Evolutionary conservation across 2,329 filamentous ascomycete genomes (phyloP).

Genomic region (Nemania abortiva): DNA sequence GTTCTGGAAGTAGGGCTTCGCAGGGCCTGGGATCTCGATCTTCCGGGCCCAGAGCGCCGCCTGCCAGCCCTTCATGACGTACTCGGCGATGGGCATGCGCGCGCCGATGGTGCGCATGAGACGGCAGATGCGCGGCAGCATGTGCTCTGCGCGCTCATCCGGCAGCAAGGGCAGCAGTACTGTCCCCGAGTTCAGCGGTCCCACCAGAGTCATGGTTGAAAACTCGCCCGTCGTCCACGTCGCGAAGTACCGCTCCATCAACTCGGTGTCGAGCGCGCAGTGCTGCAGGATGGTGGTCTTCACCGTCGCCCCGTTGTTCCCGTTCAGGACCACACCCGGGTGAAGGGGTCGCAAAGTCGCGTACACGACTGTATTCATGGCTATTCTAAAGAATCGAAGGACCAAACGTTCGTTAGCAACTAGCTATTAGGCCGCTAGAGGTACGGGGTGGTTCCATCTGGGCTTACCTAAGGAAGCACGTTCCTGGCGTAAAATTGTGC

Average conservation of each 20-base stretch:
- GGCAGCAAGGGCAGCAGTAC: conserved; percentile 28
- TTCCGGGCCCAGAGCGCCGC: conserved; percentile 27
- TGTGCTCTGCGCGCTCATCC: conserved; percentile 13
- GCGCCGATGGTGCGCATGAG: conserved; percentile 22
- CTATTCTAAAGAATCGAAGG: conserved; percentile 6
- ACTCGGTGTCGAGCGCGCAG: conserved; percentile 21
- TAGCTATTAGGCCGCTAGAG: too few species aligned
- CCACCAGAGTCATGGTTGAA: conserved; percentile 29
- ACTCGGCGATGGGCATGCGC: conserved; percentile 27
- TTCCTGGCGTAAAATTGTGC: conserved; percentile 35
- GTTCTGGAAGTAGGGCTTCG: conserved; percentile 29
- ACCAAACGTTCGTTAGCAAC: background rate
- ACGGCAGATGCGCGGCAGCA: conserved; percentile 31
- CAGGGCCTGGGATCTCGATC: conserved; percentile 25
- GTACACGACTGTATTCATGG: conserved; percentile 19
- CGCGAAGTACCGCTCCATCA: conserved; percentile 36
- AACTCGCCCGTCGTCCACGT: conserved; percentile 29
- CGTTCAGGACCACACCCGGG: conserved; percentile 7
- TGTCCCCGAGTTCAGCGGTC: conserved; percentile 26
- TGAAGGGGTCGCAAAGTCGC: conserved; percentile 24
- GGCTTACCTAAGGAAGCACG: conserved; percentile 32
- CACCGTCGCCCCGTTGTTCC: conserved; percentile 2
- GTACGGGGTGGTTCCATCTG: too few species aligned
- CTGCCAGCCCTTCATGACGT: conserved; percentile 34
- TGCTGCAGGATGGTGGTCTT: conserved; percentile 4